Evolutionary conservation across 179 eudicot species (phyloP).

Genomic region (Patellifolia procumbens): DNA sequence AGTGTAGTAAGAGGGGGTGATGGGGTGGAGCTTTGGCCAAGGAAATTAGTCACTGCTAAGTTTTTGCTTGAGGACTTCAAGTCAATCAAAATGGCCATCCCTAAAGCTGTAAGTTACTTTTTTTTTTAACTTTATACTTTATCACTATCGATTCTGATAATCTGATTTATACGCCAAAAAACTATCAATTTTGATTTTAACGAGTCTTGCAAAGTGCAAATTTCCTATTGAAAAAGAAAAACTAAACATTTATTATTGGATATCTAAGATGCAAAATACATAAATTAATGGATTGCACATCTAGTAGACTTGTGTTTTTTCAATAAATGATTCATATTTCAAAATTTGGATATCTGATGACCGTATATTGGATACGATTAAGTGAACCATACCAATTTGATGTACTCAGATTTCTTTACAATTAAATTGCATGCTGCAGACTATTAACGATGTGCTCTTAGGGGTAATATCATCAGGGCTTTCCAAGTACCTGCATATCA

Average conservation of each 20-base stretch:
- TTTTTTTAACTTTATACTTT: neutral
- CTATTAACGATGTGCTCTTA: constrained; percentile 70
- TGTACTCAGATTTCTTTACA: neutral
- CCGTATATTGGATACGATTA: neutral
- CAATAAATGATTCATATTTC: no score
- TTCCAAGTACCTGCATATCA: constrained; percentile 50
- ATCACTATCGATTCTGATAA: no score
- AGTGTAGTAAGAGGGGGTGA: constrained; percentile 57
- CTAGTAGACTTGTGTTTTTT: no score
- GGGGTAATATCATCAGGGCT: constrained; percentile 60
- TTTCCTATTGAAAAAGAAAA: no score
- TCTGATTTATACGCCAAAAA: no score
- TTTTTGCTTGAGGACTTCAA: constrained; percentile 53
- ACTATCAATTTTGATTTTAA: no score
- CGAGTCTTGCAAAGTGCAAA: no score
- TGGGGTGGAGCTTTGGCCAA: constrained; percentile 69
- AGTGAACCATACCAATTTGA: neutral
- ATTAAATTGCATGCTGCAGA: constrained; percentile 39
- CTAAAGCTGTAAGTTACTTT: constrained; percentile 39
- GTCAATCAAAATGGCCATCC: constrained; percentile 41
- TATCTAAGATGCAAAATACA: no score
- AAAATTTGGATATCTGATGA: no score
- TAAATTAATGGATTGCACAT: no score
- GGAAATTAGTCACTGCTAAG: constrained; percentile 56
- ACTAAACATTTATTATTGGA: no score